These are phyloP conservation scores for Chytriomyces hyalinus DNA, from an alignment of 192 early-diverging fungal genomes.

Conservation along the genomic window DNA sequence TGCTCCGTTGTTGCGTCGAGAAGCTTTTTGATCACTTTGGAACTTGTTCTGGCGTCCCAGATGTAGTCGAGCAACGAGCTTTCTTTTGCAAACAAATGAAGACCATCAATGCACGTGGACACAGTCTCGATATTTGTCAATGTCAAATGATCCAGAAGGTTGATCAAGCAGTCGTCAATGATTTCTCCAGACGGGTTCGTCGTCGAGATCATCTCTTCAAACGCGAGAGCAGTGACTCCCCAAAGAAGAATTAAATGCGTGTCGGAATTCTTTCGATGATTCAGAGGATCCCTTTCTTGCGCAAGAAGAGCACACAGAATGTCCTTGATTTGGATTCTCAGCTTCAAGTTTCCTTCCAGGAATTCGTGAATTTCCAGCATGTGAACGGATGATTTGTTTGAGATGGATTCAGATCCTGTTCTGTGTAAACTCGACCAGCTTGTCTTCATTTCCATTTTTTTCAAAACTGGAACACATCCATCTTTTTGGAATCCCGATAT, in stretches of 20 bases:
- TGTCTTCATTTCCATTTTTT: constrained; percentile 1
- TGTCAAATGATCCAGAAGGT: constrained; percentile 71
- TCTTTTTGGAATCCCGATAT: not conserved
- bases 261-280: constrained; percentile 37
- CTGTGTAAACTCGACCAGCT: no score
- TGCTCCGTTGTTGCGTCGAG: constrained; percentile 74
- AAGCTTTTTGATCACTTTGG: constrained; percentile 69
- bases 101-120: constrained; percentile 66
- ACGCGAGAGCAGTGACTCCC: constrained; percentile 35
- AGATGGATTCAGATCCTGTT: not conserved
- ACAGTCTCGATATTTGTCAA: constrained; percentile 65
- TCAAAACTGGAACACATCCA: not conserved
- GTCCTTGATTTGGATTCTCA: constrained; percentile 50
- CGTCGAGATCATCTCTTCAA: constrained; percentile 53
- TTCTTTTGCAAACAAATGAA: constrained; percentile 66
- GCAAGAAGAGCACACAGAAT: constrained; percentile 33
- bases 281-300: constrained; percentile 29
- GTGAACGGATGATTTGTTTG: not conserved
- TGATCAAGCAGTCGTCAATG: constrained; percentile 65
- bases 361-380: constrained; percentile 12
- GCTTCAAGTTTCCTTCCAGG: constrained; percentile 11
- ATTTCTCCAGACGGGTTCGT: constrained; percentile 39
- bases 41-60: constrained; percentile 52
- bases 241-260: constrained; percentile 48
- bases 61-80: constrained; percentile 54